These are phyloP conservation scores for Boletellus deceptivus DNA, from an alignment of 1,284 basidiomycete genomes.

Conservation along the genomic window DNA sequence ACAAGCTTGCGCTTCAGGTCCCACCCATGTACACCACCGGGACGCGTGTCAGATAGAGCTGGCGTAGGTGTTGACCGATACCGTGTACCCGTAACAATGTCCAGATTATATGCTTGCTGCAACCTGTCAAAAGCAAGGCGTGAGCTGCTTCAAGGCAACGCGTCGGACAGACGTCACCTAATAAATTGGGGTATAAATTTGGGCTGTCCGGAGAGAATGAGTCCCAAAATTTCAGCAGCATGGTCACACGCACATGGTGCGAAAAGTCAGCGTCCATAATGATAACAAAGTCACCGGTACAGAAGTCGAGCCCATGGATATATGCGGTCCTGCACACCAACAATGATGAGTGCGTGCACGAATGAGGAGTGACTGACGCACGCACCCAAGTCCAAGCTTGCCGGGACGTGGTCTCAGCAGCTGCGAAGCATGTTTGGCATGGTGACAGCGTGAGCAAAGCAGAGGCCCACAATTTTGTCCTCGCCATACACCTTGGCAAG, in stretches of 20 bases:
- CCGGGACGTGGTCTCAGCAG: conserved; percentile 81
- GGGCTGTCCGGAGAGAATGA: conserved; percentile 48
- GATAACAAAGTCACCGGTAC: conserved; percentile 90
- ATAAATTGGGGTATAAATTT: conserved; percentile 91
- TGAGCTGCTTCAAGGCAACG: conserved; percentile 5
- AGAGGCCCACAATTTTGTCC: conserved; percentile 68
- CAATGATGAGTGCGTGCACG: conserved; percentile 4
- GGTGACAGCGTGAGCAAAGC: not conserved
- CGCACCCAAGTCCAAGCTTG: conserved; percentile 84
- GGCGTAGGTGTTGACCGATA: conserved; percentile 64
- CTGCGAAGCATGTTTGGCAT: conserved; percentile 37
- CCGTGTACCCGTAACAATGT: conserved; percentile 92
- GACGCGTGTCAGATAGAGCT: conserved; percentile 46
- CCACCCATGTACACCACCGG: conserved; percentile 88
- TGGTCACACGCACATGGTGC: conserved; percentile 68
- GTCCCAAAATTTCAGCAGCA: not conserved
- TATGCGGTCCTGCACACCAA: conserved; percentile 72
- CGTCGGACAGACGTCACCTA: conserved; percentile 43
- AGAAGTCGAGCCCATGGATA: conserved; percentile 86
- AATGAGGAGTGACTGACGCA: not conserved
- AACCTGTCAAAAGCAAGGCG: conserved; percentile 42
- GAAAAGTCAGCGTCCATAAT: conserved; percentile 98
- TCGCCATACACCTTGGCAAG: conserved; percentile 78
- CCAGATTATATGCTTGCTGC: conserved; percentile 78
- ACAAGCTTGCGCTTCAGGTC: conserved; percentile 86